A percentile compares a stretch with the other conserved stretches of the same genome.
Conservation (phyloP, 371 early-diverging fungal species). For the Actinomucor elegans region DNA sequence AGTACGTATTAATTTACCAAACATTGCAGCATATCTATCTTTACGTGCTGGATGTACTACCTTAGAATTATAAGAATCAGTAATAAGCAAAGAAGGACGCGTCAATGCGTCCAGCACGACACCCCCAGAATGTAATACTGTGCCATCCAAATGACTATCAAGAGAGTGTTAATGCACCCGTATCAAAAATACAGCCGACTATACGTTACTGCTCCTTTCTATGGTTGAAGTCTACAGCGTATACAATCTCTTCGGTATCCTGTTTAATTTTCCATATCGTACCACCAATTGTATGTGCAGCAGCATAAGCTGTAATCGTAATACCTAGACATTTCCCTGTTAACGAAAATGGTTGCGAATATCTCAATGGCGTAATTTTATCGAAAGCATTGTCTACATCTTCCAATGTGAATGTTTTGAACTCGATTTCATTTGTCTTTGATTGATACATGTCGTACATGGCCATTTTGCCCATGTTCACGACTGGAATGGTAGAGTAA, state of each 20-base stretch:
- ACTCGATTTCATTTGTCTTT: conserved; percentile 69
- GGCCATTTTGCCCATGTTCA: conserved; percentile 90
- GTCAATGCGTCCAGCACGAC: conserved; percentile 72
- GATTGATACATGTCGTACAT: conserved; percentile 79
- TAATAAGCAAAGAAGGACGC: conserved; percentile 88
- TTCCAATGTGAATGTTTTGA: conserved; percentile 67
- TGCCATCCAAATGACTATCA: conserved; percentile 81
- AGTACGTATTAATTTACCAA: conserved; percentile 44
- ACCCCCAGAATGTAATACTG: conserved; percentile 72
- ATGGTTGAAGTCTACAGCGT: conserved; percentile 97
- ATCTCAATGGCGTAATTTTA: conserved; percentile 80
- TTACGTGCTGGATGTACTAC: conserved; percentile 71
- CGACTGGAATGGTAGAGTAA: conserved; percentile 93
- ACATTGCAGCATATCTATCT: conserved; percentile 71
- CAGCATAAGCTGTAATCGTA: conserved; percentile 88
- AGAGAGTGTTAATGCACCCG: neutral
- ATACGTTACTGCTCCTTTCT: conserved; percentile 80
- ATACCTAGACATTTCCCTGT: conserved; percentile 83
- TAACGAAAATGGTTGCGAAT: conserved; percentile 87
- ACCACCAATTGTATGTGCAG: conserved; percentile 98
- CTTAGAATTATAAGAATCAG: conserved; percentile 82
- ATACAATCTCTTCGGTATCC: conserved; percentile 91
- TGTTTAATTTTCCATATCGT: conserved; percentile 97
- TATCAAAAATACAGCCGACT: neutral
- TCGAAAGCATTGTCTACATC: conserved; percentile 88